Conservation (phyloP, 2,329 filamentous ascomycete genomes). For the Orbilia blumenaviensis region DNA sequence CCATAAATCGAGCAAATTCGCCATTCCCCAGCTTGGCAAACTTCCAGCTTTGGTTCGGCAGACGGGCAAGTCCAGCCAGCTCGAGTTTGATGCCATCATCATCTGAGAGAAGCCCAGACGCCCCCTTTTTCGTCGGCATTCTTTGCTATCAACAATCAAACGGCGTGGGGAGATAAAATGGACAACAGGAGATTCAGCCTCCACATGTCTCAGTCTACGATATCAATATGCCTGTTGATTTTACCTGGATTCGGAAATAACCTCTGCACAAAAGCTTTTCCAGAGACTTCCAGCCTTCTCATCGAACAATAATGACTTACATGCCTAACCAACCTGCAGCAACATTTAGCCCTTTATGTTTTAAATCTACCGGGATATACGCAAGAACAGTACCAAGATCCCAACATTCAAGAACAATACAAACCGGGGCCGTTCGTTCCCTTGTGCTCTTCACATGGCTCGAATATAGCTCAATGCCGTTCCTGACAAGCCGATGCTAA, state of each 20-base stretch:
- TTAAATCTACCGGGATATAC: conserved; percentile 12
- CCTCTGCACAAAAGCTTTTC: background rate
- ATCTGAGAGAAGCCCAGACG: conserved; percentile 5
- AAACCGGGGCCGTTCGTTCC: conserved; percentile 1
- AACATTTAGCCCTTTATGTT: conserved; percentile 13
- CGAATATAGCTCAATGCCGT: background rate
- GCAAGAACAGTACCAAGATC: background rate
- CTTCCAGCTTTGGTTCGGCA: background rate
- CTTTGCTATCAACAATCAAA: background rate
- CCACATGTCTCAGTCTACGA: conserved; percentile 4
- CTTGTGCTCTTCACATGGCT: conserved; percentile 42
- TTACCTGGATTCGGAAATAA: conserved; percentile 4
- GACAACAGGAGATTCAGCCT: conserved; percentile 1
- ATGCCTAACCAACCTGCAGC: conserved; percentile 3
- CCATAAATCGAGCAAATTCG: background rate
- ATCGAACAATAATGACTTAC: conserved; percentile 20
- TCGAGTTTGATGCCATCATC: conserved; percentile 5
- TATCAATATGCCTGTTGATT: background rate
- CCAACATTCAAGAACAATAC: background rate
- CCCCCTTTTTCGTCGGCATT: conserved; percentile 13
- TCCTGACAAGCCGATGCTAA: conserved; percentile 19
- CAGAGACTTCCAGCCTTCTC: background rate
- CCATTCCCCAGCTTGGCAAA: background rate
- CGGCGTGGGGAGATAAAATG: background rate
- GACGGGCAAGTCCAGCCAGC: conserved; percentile 3